Evolutionary conservation across 805 yeast genomes (phyloP).

Genomic region (Myxozyma lipomycoides): DNA sequence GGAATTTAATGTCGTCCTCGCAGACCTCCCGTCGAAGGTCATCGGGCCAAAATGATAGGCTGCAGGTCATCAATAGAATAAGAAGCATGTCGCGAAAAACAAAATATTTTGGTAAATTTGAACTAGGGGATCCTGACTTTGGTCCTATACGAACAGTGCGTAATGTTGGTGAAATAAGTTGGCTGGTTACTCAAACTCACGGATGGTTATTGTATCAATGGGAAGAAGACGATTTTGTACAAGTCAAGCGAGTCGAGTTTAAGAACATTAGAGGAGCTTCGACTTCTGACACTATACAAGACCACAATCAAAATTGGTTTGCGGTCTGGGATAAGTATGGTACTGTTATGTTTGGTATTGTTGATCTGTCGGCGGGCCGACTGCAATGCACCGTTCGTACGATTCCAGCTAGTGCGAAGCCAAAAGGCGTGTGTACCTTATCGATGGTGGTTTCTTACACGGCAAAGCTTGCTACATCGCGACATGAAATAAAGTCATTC

Average conservation of each 20-base stretch:
- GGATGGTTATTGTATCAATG: conserved; percentile 28
- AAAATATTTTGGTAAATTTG: conserved; percentile 1
- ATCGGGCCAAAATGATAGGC: background rate
- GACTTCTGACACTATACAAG: conserved; percentile 19
- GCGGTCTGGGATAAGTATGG: conserved; percentile 21
- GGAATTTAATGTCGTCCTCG: background rate
- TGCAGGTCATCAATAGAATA: background rate
- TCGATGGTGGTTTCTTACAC: conserved; percentile 19
- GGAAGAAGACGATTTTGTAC: conserved; percentile 23
- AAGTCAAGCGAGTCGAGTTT: conserved; percentile 4
- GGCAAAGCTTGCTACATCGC: conserved; percentile 2
- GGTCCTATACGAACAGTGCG: conserved; percentile 16
- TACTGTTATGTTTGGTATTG: conserved; percentile 10
- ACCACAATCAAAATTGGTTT: conserved; percentile 23
- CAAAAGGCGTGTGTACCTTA: conserved; percentile 18
- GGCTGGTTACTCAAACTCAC: conserved; percentile 19
- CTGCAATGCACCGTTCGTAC: conserved; percentile 4
- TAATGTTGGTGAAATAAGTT: conserved; percentile 23
- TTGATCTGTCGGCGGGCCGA: conserved; percentile 6
- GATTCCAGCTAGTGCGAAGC: conserved; percentile 18
- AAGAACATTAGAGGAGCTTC: conserved; percentile 16
- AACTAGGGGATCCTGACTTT: conserved; percentile 14
- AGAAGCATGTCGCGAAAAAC: conserved; percentile 1
- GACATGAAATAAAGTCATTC: conserved; percentile 1
- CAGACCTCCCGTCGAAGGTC: background rate